Conservation (phyloP, 2,329 filamentous ascomycete genomes). For the Rutstroemia sp. region DNA sequence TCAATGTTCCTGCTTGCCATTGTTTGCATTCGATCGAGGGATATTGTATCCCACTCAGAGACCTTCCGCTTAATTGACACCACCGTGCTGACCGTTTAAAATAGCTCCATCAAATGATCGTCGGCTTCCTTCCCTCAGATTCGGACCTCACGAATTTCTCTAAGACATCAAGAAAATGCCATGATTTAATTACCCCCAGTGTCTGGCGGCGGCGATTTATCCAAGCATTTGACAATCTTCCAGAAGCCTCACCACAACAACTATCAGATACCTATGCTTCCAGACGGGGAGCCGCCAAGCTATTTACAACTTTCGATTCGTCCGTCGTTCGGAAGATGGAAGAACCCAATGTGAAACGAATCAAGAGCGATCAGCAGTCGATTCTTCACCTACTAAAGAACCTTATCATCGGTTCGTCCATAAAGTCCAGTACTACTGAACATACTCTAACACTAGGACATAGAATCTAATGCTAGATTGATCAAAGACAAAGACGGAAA, state of each 20-base stretch:
- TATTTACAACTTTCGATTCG: constrained; percentile 19
- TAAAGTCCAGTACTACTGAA: not conserved
- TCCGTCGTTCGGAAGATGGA: too few species aligned
- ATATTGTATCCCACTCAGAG: not conserved
- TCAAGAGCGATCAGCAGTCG: constrained; percentile 24
- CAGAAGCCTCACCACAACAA: too few species aligned
- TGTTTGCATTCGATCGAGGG: too few species aligned
- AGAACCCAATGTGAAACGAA: constrained; percentile 4
- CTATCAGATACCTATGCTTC: constrained; percentile 18
- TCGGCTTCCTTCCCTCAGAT: constrained; percentile 28
- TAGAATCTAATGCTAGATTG: constrained; percentile 23
- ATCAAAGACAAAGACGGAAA: constrained; percentile 6
- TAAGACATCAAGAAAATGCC: too few species aligned
- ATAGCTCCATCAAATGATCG: constrained; percentile 28
- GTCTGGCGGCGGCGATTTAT: too few species aligned
- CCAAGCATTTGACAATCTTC: too few species aligned
- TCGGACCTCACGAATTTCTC: constrained; percentile 32
- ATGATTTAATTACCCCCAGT: too few species aligned
- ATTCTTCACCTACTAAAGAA: constrained; percentile 34
- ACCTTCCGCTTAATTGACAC: not conserved
- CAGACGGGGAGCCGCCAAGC: constrained; percentile 30
- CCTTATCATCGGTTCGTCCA: constrained; percentile 37
- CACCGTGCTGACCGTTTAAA: constrained; percentile 1
- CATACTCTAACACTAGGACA: not conserved
- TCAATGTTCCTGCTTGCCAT: not conserved